These are phyloP conservation scores for Hondaea fermentalgiana DNA, from an alignment of 108 stramenopile species.

Conservation along the genomic window DNA sequence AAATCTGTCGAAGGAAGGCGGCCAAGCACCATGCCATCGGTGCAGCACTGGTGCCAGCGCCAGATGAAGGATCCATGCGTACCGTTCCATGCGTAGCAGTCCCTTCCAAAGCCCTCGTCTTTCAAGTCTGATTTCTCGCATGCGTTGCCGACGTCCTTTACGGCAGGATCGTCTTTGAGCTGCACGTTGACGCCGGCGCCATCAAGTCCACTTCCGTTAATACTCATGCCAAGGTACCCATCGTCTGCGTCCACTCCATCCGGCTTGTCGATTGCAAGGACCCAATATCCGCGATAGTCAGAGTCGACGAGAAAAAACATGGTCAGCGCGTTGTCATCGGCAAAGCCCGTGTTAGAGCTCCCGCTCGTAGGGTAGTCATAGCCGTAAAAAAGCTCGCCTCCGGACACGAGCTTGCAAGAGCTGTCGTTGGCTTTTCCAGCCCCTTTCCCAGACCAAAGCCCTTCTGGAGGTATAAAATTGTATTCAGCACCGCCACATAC, in stretches of 20 bases:
- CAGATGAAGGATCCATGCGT: background rate
- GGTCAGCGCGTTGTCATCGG: background rate
- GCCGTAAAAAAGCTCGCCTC: constrained; percentile 10
- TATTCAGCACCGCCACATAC: background rate
- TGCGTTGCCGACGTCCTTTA: too few species aligned
- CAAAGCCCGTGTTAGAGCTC: background rate
- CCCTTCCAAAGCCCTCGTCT: background rate
- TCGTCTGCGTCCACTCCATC: background rate
- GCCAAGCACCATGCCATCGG: constrained; percentile 1
- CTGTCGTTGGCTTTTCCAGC: background rate
- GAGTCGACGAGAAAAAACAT: constrained; percentile 8
- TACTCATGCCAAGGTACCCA: background rate
- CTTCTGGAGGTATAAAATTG: background rate
- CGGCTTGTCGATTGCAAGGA: background rate
- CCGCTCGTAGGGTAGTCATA: background rate
- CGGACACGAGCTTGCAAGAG: background rate
- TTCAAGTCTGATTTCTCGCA: background rate
- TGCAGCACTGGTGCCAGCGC: background rate
- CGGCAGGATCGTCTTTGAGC: background rate
- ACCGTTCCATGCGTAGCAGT: background rate
- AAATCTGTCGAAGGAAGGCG: background rate
- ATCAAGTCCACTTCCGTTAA: background rate
- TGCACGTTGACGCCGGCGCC: background rate
- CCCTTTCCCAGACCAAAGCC: background rate
- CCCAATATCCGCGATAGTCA: background rate